A percentile compares a stretch with the other conserved stretches of the same genome.
These are phyloP conservation scores for Gossypium davidsonii DNA, from an alignment of 441 rosid genomes.

Conservation along the genomic window DNA sequence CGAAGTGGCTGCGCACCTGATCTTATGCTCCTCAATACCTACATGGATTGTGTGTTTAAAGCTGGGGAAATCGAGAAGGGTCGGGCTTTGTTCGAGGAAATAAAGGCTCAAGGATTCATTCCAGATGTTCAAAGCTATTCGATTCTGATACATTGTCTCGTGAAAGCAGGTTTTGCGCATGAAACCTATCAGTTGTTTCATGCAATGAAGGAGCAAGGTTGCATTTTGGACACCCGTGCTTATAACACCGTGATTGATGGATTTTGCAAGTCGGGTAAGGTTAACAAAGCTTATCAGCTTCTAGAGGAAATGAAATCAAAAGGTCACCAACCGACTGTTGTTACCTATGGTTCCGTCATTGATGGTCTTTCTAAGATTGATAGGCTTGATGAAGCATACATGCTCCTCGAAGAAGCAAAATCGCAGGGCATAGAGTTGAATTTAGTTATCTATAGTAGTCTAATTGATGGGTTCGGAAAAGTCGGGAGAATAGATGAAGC, in stretches of 20 bases:
- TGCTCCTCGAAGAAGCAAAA: constrained; percentile 94
- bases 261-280: constrained; percentile 88
- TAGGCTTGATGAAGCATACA: constrained; percentile 92
- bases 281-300: constrained; percentile 79
- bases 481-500: constrained; percentile 96
- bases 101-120: constrained; percentile 50
- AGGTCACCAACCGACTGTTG: constrained; percentile 71
- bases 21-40: constrained; percentile 68
- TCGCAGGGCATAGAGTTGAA: constrained; percentile 61
- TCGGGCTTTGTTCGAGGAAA: constrained; percentile 73
- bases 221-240: constrained; percentile 72
- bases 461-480: constrained; percentile 91
- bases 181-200: constrained; percentile 74
- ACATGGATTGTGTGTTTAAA: constrained; percentile 91
- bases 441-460: constrained; percentile 74
- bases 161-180: constrained; percentile 75
- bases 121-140: constrained; percentile 84
- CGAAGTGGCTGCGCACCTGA: constrained; percentile 61
- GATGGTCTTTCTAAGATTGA: constrained; percentile 88
- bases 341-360: constrained; percentile 81
- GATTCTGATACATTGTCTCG: constrained; percentile 67
- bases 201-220: constrained; percentile 89
- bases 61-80: constrained; percentile 87
- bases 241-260: constrained; percentile 84
- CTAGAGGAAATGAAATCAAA: constrained; percentile 87